Conservation (phyloP, 1,284 basidiomycete genomes). For the Veloporphyrellus conicus region DNA sequence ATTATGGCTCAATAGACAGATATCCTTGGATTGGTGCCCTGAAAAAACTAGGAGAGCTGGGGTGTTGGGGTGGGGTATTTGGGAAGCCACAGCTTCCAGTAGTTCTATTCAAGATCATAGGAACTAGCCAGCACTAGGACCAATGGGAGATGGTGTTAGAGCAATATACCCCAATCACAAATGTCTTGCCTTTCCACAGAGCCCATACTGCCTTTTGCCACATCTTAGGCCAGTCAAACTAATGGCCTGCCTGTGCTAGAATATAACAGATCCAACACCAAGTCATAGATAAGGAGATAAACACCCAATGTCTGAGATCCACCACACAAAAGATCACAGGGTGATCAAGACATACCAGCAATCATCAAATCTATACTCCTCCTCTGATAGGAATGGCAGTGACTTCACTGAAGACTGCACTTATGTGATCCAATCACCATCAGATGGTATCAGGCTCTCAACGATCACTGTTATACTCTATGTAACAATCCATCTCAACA, state of each 20-base stretch:
- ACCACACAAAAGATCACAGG: too few species aligned
- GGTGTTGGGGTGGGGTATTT: conserved; percentile 55
- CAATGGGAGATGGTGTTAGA: neutral
- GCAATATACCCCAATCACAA: too few species aligned
- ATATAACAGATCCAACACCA: too few species aligned
- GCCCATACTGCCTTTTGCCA: conserved; percentile 71
- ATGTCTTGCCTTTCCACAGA: conserved; percentile 63
- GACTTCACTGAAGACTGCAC: conserved; percentile 55
- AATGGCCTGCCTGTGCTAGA: conserved; percentile 83
- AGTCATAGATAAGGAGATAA: neutral
- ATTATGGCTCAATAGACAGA: conserved; percentile 70
- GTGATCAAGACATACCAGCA: conserved; percentile 56
- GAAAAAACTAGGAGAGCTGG: conserved; percentile 59
- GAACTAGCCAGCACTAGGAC: too few species aligned
- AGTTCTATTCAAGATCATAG: conserved; percentile 44
- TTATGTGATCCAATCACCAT: conserved; percentile 42
- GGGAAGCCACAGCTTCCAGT: conserved; percentile 74
- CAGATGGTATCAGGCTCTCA: too few species aligned
- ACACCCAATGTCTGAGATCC: neutral
- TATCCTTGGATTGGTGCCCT: conserved; percentile 50
- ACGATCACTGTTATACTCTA: too few species aligned
- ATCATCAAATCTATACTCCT: conserved; percentile 71
- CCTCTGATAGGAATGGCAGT: conserved; percentile 49
- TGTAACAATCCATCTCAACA: too few species aligned
- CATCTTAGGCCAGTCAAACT: conserved; percentile 75